These are phyloP conservation scores for Cryptococcus jaspeensis DNA, from an alignment of 1,284 basidiomycete genomes.

Conservation along the genomic window DNA sequence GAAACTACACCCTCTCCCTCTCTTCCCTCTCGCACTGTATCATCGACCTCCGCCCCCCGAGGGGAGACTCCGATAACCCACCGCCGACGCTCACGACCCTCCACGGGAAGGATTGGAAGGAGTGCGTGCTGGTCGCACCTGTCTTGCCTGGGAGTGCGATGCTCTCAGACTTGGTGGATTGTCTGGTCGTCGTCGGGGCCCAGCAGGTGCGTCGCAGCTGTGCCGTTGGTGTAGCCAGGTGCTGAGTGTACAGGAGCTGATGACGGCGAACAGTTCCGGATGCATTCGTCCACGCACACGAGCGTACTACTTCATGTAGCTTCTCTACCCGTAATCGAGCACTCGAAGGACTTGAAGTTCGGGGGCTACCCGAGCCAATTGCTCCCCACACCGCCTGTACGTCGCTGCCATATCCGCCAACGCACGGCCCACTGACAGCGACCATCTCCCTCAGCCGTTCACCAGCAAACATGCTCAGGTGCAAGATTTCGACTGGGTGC, in stretches of 20 bases:
- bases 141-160: constrained; percentile 66
- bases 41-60: constrained; percentile 58
- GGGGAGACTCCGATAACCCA: not conserved
- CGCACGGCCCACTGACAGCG: not conserved
- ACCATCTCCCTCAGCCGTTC: not conserved
- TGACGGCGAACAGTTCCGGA: constrained; percentile 63
- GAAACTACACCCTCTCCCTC: constrained; percentile 32
- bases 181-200: constrained; percentile 65
- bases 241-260: not conserved
- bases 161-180: constrained; percentile 61
- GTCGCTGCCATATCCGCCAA: not conserved
- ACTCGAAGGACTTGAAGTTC: constrained; percentile 63
- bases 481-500: constrained; percentile 79
- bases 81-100: constrained; percentile 51
- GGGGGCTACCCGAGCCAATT: constrained; percentile 57
- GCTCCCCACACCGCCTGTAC: not conserved
- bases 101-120: constrained; percentile 60
- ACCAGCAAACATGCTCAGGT: constrained; percentile 52
- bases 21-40: constrained; percentile 56
- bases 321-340: constrained; percentile 74
- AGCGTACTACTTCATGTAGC: constrained; percentile 64
- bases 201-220: constrained; percentile 64
- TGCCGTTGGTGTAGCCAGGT: not conserved
- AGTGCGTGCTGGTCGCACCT: constrained; percentile 65
- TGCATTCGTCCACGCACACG: constrained; percentile 65